These are phyloP conservation scores for Candolleomyces eurysporus DNA, from an alignment of 768 basidiomycete species.

Conservation along the genomic window DNA sequence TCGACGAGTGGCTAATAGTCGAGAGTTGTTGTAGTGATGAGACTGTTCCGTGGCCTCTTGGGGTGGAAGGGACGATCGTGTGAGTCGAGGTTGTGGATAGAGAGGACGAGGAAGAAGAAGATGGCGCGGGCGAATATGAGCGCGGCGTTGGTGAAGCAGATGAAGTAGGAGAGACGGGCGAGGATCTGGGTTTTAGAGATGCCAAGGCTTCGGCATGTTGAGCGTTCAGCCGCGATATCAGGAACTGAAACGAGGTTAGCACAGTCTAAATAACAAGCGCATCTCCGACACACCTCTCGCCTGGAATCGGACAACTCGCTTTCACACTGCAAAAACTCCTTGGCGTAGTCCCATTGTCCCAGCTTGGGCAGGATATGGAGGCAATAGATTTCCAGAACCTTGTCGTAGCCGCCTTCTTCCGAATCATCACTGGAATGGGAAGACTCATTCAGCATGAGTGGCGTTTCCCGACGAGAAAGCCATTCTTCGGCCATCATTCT, in stretches of 20 bases:
- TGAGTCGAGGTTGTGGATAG: conserved; percentile 72
- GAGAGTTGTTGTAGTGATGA: conserved; percentile 21
- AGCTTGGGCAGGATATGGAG: conserved; percentile 70
- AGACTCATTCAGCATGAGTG: conserved; percentile 16
- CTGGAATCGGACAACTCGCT: conserved; percentile 50
- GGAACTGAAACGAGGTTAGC: conserved; percentile 25
- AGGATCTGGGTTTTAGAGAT: conserved; percentile 25
- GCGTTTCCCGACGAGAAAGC: conserved; percentile 58
- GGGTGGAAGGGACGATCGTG: conserved; percentile 60
- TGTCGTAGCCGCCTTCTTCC: conserved; percentile 61
- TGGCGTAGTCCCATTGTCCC: conserved; percentile 78
- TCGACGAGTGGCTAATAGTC: conserved; percentile 25
- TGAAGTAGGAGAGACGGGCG: conserved; percentile 20
- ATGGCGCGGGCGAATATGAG: conserved; percentile 48
- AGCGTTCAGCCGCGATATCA: conserved; percentile 39
- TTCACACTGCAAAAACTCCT: conserved; percentile 74
- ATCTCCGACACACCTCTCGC: conserved; percentile 46
- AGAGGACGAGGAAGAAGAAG: conserved; percentile 63
- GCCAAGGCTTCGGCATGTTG: conserved; percentile 38
- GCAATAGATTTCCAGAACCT: conserved; percentile 75
- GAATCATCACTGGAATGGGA: conserved; percentile 18
- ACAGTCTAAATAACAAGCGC: conserved; percentile 1
- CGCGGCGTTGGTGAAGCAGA: conserved; percentile 33
- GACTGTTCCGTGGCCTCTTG: conserved; percentile 25
- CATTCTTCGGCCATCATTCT: conserved; percentile 74